Conservation (phyloP, 108 stramenopile genomes). For the Skeletonema costatum region DNA sequence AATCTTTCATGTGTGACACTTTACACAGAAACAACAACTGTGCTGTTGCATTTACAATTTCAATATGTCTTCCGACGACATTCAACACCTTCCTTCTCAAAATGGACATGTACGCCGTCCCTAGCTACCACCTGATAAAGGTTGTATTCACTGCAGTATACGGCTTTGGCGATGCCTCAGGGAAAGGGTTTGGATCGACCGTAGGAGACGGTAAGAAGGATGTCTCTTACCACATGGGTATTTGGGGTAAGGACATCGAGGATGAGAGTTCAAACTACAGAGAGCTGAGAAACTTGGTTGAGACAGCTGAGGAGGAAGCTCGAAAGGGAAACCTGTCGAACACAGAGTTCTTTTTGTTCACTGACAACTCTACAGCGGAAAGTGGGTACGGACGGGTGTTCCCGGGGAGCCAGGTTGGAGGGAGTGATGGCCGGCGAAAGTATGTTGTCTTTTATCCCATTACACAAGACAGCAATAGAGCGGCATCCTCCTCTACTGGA, state of each 20-base stretch:
- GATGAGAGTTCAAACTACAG: slow-evolving; percentile 23
- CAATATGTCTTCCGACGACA: too few species aligned
- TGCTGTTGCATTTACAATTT: too few species aligned
- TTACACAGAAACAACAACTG: too few species aligned
- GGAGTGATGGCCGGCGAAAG: slow-evolving; percentile 25
- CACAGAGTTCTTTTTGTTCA: slow-evolving; percentile 32
- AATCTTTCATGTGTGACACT: too few species aligned
- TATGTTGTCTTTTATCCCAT: slow-evolving; percentile 31
- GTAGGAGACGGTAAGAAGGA: background rate
- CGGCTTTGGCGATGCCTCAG: slow-evolving; percentile 61
- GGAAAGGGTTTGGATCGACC: slow-evolving; percentile 38
- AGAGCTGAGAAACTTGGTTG: slow-evolving; percentile 32
- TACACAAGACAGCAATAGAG: slow-evolving; percentile 23
- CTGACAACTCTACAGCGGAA: slow-evolving; percentile 46
- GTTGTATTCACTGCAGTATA: slow-evolving; percentile 16
- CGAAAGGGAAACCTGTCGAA: background rate
- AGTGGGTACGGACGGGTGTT: slow-evolving; percentile 43
- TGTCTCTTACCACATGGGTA: background rate
- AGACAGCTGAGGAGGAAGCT: slow-evolving; percentile 6
- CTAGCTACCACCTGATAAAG: too few species aligned
- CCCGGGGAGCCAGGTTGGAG: slow-evolving; percentile 27
- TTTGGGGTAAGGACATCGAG: slow-evolving; percentile 7
- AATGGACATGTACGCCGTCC: too few species aligned
- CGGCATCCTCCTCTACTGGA: slow-evolving; percentile 21
- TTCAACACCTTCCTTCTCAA: too few species aligned